Conservation (phyloP, 148 eudicot genomes). For the Mesembryanthemum crystallinum region DNA sequence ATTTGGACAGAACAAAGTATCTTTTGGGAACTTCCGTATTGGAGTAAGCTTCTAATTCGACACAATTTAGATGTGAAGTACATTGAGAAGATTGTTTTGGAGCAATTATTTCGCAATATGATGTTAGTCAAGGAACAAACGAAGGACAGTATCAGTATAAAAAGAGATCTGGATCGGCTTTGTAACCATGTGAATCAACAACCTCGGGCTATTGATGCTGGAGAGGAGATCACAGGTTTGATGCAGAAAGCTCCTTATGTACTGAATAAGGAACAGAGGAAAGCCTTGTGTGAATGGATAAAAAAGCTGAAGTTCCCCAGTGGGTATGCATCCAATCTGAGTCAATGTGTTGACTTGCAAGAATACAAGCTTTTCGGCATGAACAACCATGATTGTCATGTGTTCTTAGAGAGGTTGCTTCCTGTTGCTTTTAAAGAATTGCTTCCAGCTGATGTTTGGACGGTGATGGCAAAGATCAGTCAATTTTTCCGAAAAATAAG, state of each 20-base stretch:
- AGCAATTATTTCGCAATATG: constrained; percentile 5
- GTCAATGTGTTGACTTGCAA: constrained; percentile 7
- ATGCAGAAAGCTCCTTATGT: constrained; percentile 2
- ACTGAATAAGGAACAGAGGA: constrained; percentile 9
- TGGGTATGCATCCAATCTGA: constrained; percentile 6
- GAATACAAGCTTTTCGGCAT: constrained; percentile 5
- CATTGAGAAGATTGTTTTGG: background rate
- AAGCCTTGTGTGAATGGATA: constrained; percentile 12
- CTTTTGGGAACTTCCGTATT: constrained; percentile 20
- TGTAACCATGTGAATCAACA: background rate
- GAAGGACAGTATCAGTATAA: background rate
- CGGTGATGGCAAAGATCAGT: background rate
- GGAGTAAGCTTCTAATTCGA: constrained; percentile 11
- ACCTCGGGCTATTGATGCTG: background rate
- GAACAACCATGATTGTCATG: constrained; percentile 18
- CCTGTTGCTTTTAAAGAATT: constrained; percentile 14
- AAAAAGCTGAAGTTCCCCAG: background rate
- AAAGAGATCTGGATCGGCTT: background rate
- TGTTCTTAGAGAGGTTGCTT: constrained; percentile 13
- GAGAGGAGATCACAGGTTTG: background rate
- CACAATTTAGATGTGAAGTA: constrained; percentile 12
- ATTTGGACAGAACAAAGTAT: constrained; percentile 14
- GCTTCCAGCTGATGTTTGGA: background rate
- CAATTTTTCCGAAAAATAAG: constrained; percentile 5
- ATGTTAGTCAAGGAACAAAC: background rate